Evolutionary conservation across 495 filamentous ascomycete species (phyloP), one percentile per base, ranked within the genome.

Genomic region (Penicillium longicatenatum): DNA sequence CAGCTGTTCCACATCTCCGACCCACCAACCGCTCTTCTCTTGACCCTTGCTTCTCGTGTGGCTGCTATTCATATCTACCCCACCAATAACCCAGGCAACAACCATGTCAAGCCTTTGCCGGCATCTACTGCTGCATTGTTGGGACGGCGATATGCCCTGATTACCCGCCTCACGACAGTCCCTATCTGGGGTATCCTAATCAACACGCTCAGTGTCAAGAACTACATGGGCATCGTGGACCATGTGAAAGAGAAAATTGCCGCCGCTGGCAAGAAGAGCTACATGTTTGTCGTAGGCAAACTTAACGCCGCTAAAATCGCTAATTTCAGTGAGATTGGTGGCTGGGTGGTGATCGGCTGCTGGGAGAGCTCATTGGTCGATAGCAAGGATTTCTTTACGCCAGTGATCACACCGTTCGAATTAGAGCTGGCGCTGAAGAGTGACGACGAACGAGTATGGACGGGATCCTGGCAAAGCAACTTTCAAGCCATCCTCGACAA

Each of bases 281-380:
- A 98, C 70, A 89, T 91, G 20, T 92, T 98, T 50, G 95, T 98
- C 2, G 95, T 98, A 5, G 94, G 94, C 39, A 98, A 97, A 67
- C 78, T 98, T 3, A 98, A 98, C 66, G 89, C 92, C 1, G 92
- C 92, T 54, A 98, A 98, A 71, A 78, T 98, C 6, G 95, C 94
- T 21, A 98, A 98, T 72, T 98, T 98, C 71, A 83, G 86, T 52
- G 94, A 98, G 72, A 82, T 98, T 11, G 93, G 90, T 19, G 95
- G 89, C 14, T 98, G 94, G 94, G 92, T 98, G 0, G 93, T 97
- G 1, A 89, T 98, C 42, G 95, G 95, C 10, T 98, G 94, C 74
- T 98, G 95, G 94, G 94, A 98, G 72, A 96, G 93, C 66, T 88
- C 88, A 55, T 76, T 98, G 45, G 84, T 98, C 12, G 90, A 90